Evolutionary conservation across 2,329 filamentous ascomycete genomes (phyloP).

Genomic region (Tolypocladium album): DNA sequence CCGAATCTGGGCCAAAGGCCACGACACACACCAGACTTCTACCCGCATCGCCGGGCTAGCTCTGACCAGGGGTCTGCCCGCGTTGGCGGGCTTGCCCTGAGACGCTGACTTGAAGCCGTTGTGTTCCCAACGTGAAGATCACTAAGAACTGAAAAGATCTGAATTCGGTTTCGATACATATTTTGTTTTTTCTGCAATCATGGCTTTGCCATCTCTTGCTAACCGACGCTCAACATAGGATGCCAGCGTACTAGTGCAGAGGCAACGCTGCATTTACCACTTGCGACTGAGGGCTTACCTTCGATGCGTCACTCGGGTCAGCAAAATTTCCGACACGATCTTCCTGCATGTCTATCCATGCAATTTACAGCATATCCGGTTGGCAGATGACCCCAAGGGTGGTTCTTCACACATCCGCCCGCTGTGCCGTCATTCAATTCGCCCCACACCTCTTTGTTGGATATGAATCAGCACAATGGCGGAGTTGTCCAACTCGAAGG

Average conservation of each 20-base stretch:
- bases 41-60: neutral
- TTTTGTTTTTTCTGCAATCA: neutral
- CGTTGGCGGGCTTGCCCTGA: neutral
- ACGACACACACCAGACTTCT: constrained; percentile 34
- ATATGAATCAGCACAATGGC: neutral
- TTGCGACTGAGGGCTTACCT: neutral
- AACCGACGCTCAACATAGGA: neutral
- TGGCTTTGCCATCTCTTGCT: neutral
- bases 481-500: neutral
- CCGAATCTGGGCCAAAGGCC: constrained; percentile 49
- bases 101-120: constrained; percentile 31
- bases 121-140: constrained; percentile 39
- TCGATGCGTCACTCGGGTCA: neutral
- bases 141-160: constrained; percentile 65
- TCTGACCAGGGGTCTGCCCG: constrained; percentile 1
- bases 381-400: neutral
- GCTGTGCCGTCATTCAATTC: neutral
- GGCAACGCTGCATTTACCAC: neutral
- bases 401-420: neutral
- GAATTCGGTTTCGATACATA: constrained; percentile 27
- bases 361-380: neutral
- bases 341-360: neutral
- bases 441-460: neutral
- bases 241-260: neutral
- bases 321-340: neutral